phyloP scores from a whole-genome alignment of 805 yeast genomes.

The Teunomyces lycoperdinae region DNA sequence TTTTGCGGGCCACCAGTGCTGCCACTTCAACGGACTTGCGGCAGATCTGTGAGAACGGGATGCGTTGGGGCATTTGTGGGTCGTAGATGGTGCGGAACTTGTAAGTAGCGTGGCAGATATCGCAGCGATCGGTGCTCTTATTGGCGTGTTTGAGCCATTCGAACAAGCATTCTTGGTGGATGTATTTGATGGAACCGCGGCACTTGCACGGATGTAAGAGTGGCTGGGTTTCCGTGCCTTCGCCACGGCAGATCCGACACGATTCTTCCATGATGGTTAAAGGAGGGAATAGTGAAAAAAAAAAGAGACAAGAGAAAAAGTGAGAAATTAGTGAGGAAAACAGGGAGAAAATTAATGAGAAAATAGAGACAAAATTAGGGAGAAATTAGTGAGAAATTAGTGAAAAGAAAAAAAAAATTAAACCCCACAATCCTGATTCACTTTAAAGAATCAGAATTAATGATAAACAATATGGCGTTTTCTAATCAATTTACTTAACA shows the following conservation, averaged over 20 bases:
- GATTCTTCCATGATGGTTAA: constrained; percentile 33
- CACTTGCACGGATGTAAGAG: constrained; percentile 90
- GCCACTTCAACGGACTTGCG: constrained; percentile 29
- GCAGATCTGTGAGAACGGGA: constrained; percentile 54
- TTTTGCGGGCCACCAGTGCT: constrained; percentile 12
- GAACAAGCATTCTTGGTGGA: constrained; percentile 86
- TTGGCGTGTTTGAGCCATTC: constrained; percentile 81
- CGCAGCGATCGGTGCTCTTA: constrained; percentile 65
- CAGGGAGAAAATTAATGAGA: background rate
- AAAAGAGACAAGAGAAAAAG: background rate
- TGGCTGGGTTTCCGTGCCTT: constrained; percentile 75
- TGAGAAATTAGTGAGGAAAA: background rate
- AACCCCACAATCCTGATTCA: background rate
- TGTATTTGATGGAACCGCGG: constrained; percentile 87
- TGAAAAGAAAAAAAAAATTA: no score
- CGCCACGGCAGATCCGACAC: constrained; percentile 94
- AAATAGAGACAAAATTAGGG: background rate
- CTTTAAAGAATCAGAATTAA: no score
- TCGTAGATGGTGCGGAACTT: constrained; percentile 64
- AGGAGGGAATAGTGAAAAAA: background rate
- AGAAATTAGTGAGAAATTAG: background rate
- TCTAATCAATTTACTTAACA: no score
- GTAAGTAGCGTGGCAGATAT: constrained; percentile 79
- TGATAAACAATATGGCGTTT: no score
- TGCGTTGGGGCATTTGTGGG: constrained; percentile 58